Evolutionary conservation across 164 flowering plant genomes (phyloP).

Genomic region (Magnolia changhungtana): DNA sequence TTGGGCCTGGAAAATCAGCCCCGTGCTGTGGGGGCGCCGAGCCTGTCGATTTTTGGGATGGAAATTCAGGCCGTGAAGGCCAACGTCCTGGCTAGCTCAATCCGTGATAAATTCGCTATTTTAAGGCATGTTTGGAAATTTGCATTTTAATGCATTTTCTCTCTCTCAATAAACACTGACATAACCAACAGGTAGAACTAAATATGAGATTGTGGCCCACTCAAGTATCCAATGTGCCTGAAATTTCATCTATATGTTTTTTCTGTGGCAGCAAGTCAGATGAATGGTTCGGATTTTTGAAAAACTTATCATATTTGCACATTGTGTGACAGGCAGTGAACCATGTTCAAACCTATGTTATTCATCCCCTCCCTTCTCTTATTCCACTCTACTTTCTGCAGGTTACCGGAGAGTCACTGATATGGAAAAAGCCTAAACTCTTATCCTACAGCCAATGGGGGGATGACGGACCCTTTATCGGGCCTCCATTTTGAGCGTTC

Average conservation of each 20-base stretch:
- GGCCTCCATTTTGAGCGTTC: not conserved
- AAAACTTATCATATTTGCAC: too few relatives aligned
- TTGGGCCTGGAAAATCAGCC: too few relatives aligned
- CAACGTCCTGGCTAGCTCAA: too few relatives aligned
- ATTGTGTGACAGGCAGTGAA: too few relatives aligned
- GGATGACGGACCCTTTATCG: not conserved
- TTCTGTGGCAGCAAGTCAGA: too few relatives aligned
- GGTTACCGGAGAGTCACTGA: conserved; percentile 84
- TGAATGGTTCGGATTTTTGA: too few relatives aligned
- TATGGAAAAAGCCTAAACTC: not conserved
- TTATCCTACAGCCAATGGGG: not conserved
- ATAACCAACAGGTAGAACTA: not conserved
- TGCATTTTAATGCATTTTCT: not conserved
- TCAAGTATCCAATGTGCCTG: too few relatives aligned
- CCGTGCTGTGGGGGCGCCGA: too few relatives aligned
- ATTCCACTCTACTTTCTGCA: conserved; percentile 31
- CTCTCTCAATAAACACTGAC: not conserved
- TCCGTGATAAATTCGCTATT: not conserved
- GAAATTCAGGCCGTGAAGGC: too few relatives aligned
- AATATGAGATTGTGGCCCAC: not conserved
- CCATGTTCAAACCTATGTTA: too few relatives aligned
- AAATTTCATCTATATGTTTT: too few relatives aligned
- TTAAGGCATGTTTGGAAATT: not conserved
- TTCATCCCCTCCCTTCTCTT: not conserved
- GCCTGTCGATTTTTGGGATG: too few relatives aligned